These are phyloP conservation scores for Saturnispora quitensis DNA, from an alignment of 805 yeast species.

Conservation along the genomic window DNA sequence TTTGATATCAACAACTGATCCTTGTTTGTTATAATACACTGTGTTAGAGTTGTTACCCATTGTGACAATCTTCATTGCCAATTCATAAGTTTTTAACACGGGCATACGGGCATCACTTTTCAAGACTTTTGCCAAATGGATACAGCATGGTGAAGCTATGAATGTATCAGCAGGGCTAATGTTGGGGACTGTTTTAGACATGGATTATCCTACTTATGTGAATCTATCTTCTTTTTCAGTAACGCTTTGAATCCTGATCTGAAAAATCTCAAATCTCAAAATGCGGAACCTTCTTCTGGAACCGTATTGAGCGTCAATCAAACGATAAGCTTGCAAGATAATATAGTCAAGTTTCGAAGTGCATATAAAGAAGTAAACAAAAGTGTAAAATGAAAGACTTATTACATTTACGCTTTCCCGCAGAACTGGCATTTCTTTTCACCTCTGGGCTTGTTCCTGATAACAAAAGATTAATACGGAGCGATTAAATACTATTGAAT, in stretches of 20 bases:
- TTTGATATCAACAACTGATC: slow-evolving; percentile 29
- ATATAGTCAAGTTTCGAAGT: neutral
- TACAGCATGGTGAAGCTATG: slow-evolving; percentile 36
- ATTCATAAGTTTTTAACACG: slow-evolving; percentile 40
- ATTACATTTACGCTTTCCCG: too few relatives aligned
- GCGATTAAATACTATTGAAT: too few relatives aligned
- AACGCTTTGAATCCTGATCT: neutral
- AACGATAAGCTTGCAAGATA: neutral
- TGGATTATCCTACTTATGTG: neutral
- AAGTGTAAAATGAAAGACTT: too few relatives aligned
- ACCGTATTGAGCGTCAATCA: neutral
- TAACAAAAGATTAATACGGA: too few relatives aligned
- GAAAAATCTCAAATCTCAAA: neutral
- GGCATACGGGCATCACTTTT: slow-evolving; percentile 40
- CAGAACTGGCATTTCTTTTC: too few relatives aligned
- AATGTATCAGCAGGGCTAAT: slow-evolving; percentile 13
- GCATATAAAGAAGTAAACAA: neutral
- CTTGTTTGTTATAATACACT: slow-evolving; percentile 28
- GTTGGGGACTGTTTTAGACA: slow-evolving; percentile 4
- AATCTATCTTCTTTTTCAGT: neutral
- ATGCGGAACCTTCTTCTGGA: neutral
- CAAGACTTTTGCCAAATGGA: slow-evolving; percentile 40
- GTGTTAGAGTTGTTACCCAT: slow-evolving; percentile 10
- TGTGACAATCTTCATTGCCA: slow-evolving; percentile 38
- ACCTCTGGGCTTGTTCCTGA: too few relatives aligned